Base-by-base conservation (phyloP, 371 early-diverging fungal genomes). In the Dinochytrium kinnereticum region DNA sequence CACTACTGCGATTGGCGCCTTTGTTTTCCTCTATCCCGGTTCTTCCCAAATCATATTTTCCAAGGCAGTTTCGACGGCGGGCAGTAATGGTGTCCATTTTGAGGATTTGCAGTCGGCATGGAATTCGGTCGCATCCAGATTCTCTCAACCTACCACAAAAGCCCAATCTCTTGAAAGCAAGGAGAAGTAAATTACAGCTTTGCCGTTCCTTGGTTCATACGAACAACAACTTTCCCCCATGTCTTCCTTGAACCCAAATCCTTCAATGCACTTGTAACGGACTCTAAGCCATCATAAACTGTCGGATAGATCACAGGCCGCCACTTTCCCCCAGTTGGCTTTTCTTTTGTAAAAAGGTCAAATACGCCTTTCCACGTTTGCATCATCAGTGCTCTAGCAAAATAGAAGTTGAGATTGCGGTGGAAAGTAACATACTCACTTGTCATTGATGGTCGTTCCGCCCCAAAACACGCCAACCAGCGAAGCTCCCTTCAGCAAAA, bases 381-480 rank as follows among this genome's bases (percentile, higher is more conserved):
- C 74, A 28, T 87, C 90, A n/a, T 86, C 10, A 53, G 55, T 26
- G 10, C 26, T 26, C 55, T 53, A 53, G 5, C 13, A 13, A 53
- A 15, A n/a, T 13, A 13, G 5, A 53, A 26, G 24, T 24, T 15
- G 5, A 26, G 26, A 24, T 15, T 26, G 26, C 5, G 26, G 24
- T 13, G 55, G 17, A 26, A 15, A 13, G 55, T 21, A 53, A 82
- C 0, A 55, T 59, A 28, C 40, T 24, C 59, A 24, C 40, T 26
- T 70, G 72, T 95, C 91, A 64, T 90, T 79, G 59, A 81, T 81
- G n/a, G 79, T 72, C 76, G 94, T 91, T 0, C 92, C 91, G 21
- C 94, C 94, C 94, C 94, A 94, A 57, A 84, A 84, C 21, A 93
- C 83, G n/a, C 93, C 92, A 10, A 87, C 81, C 15, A 91, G 74